Base-by-base conservation (phyloP, 108 stramenopile genomes). In the Cyclostephanos tholiformis region DNA sequence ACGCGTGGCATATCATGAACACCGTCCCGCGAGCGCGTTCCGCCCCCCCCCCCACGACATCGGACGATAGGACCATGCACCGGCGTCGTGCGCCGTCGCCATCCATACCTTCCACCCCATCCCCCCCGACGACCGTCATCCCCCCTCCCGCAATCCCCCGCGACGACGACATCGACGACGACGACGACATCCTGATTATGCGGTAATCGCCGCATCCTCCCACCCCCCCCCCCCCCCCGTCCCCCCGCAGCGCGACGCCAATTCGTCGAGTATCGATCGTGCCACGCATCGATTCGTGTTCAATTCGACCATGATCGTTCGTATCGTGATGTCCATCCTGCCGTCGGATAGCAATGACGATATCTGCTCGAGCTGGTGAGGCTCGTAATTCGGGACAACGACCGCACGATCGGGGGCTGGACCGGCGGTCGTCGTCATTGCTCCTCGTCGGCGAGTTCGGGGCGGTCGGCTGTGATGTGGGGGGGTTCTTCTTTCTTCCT, bases 361-460 rank as follows among this genome's bases (percentile, higher is more conserved):
- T 61, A 63, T 63, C 63, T 72, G 72, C 2, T 72, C 72, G 27
- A 72, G 49, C 22, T 72, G 62, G 48, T 72, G 72, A 29, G 72
- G 61, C 62, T 72, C 72, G 72, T 63, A 52, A 32, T 9, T 26
- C 6, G 6, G 36, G 36, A 6, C 36, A 36, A 6, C 36, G 36
- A n/a, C n/a, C n/a, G n/a, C n/a, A n/a, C n/a, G n/a, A n/a, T n/a
- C n/a, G n/a, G n/a, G n/a, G n/a, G n/a, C n/a, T n/a, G n/a, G n/a
- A n/a, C n/a, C n/a, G n/a, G n/a, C n/a, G n/a, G n/a, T n/a, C n/a
- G n/a, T n/a, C n/a, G n/a, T n/a, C n/a, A n/a, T n/a, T n/a, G n/a
- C n/a, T n/a, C n/a, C n/a, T n/a, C n/a, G n/a, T n/a, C n/a, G n/a
- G n/a, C n/a, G n/a, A n/a, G n/a, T n/a, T n/a, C n/a, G n/a, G n/a